These are phyloP conservation scores for Cryphonectria naterciae DNA, from an alignment of 2,329 filamentous ascomycete genomes.

Conservation along the genomic window DNA sequence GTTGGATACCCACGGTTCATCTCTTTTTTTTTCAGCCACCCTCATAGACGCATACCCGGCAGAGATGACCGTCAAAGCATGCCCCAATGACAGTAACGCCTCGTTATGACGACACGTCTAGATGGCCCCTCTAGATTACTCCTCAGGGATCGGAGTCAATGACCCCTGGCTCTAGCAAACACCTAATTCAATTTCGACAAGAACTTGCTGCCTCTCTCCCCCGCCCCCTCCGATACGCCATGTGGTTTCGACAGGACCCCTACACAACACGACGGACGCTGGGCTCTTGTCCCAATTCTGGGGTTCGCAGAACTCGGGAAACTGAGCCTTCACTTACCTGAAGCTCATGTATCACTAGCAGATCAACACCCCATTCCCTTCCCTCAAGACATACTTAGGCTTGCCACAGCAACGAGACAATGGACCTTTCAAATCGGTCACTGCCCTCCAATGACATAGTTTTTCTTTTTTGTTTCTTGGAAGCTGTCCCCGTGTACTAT, in stretches of 20 bases:
- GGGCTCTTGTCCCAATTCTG: conserved; percentile 14
- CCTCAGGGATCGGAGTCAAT: conserved; percentile 23
- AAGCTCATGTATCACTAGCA: conserved; percentile 26
- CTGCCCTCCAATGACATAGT: conserved; percentile 5
- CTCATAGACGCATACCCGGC: conserved; percentile 25
- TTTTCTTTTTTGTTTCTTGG: conserved; percentile 10
- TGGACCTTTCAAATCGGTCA: conserved; percentile 21
- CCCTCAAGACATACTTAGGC: conserved; percentile 18
- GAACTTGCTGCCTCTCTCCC: neutral
- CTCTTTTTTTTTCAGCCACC: conserved; percentile 22
- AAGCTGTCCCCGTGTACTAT: conserved; percentile 21
- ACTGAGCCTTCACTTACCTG: conserved; percentile 12
- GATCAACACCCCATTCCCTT: conserved; percentile 2
- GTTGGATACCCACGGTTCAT: conserved; percentile 22
- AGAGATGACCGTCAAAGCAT: conserved; percentile 26
- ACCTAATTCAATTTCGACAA: conserved; percentile 18
- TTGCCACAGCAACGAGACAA: conserved; percentile 18
- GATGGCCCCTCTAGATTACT: conserved; percentile 29
- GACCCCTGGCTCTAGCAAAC: conserved; percentile 23
- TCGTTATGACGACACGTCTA: conserved; percentile 30
- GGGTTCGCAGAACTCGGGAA: conserved; percentile 20
- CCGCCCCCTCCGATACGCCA: conserved; percentile 8
- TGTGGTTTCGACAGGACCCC: conserved; percentile 6
- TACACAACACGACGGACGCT: neutral
- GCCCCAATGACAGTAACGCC: conserved; percentile 31